Conservation (phyloP, 148 eudicot genomes). For the Heliosperma pusillum region DNA sequence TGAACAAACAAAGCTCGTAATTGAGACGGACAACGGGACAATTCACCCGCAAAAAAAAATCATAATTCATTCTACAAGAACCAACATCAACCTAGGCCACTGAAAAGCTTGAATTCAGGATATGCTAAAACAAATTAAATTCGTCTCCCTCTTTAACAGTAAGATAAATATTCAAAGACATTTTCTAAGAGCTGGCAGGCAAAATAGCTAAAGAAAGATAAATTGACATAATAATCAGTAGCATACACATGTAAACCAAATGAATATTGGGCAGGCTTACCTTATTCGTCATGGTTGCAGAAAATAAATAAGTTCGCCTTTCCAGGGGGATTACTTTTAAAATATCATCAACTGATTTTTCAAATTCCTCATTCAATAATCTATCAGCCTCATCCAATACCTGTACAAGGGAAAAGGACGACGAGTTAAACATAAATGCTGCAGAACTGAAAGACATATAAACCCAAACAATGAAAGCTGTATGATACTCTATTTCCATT, state of each 20-base stretch:
- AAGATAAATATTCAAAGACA: neutral
- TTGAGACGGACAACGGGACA: neutral
- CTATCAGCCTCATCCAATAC: slow-evolving; percentile 96
- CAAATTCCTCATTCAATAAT: slow-evolving; percentile 81
- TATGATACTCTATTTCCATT: neutral
- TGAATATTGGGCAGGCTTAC: slow-evolving; percentile 24
- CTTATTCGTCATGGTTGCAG: slow-evolving; percentile 94
- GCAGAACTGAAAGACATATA: neutral
- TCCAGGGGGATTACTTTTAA: slow-evolving; percentile 70
- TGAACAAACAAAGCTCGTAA: neutral
- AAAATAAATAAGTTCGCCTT: slow-evolving; percentile 70
- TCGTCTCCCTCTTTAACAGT: neutral
- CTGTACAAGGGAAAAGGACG: slow-evolving; percentile 30
- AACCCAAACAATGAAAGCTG: neutral
- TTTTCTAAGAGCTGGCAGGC: neutral
- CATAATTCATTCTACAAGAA: neutral
- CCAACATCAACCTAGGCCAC: neutral
- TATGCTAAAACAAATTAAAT: too few relatives aligned
- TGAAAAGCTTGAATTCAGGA: neutral
- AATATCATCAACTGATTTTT: slow-evolving; percentile 71
- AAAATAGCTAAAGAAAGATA: neutral
- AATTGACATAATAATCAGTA: neutral
- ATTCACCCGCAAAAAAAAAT: neutral
- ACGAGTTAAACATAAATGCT: neutral
- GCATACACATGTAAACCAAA: neutral